These are phyloP conservation scores for Bolboschoenoplectus hybrid DNA, from an alignment of 202 grass and related monocot species.

Conservation along the genomic window DNA sequence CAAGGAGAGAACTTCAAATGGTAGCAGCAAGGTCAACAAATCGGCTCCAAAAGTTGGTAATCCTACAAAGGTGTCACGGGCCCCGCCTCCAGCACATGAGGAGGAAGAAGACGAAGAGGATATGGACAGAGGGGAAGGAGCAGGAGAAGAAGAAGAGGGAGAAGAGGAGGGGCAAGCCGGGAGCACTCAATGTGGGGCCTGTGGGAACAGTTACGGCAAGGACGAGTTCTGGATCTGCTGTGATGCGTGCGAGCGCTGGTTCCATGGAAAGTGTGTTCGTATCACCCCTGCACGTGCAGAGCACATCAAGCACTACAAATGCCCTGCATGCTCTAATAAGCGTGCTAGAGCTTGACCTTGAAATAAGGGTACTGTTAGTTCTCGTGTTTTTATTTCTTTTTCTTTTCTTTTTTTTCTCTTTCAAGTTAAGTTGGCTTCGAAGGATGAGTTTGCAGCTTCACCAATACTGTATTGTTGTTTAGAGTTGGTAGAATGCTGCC, in stretches of 20 bases:
- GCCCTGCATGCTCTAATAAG: conserved; percentile 63
- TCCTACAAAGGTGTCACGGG: background rate
- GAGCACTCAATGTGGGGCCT: conserved; percentile 46
- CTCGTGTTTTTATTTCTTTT: conserved; percentile 40
- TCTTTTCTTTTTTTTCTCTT: background rate
- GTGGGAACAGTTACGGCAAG: conserved; percentile 37
- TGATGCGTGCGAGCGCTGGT: conserved; percentile 69
- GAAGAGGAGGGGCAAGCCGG: conserved; percentile 40
- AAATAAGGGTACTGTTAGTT: background rate
- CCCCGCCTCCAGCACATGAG: background rate
- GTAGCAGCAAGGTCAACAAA: conserved; percentile 47
- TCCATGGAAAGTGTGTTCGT: conserved; percentile 70
- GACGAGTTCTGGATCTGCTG: conserved; percentile 69
- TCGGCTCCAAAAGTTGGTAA: conserved; percentile 46
- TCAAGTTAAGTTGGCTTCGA: background rate
- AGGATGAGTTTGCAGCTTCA: conserved; percentile 1
- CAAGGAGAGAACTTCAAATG: conserved; percentile 36
- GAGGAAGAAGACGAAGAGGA: conserved; percentile 24
- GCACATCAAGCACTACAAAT: conserved; percentile 63
- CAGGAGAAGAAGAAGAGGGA: background rate
- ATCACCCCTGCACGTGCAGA: conserved; percentile 59
- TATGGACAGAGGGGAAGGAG: background rate
- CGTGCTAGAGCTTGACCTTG: conserved; percentile 49
- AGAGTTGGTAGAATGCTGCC: background rate
- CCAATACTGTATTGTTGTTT: background rate